Percentiles rank a stretch among this genome's conserved stretches.
phyloP scores from a whole-genome alignment of 805 yeast species.

The Clavispora asparagi region DNA sequence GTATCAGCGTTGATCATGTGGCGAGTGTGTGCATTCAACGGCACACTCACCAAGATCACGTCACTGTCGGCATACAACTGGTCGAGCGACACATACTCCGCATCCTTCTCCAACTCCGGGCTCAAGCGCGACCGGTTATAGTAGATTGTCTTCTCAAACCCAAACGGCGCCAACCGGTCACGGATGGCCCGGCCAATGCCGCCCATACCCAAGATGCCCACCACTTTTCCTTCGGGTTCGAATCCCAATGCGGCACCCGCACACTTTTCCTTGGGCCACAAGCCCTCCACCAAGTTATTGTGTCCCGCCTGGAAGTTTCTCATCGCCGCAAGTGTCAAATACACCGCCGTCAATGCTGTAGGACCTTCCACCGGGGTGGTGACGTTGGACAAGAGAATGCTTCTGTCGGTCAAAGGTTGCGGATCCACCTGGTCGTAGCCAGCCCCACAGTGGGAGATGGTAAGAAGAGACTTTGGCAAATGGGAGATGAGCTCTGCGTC shows the following conservation, averaged over 20 bases:
- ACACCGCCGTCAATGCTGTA: constrained; percentile 70
- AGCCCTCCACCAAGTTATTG: constrained; percentile 45
- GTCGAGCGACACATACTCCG: constrained; percentile 68
- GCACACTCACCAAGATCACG: constrained; percentile 69
- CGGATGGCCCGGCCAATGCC: constrained; percentile 84
- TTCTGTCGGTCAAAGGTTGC: constrained; percentile 42
- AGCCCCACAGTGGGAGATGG: constrained; percentile 64
- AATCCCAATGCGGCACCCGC: constrained; percentile 60
- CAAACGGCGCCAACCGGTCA: constrained; percentile 69
- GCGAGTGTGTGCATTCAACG: constrained; percentile 65
- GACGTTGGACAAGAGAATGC: constrained; percentile 62
- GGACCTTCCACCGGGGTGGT: constrained; percentile 65
- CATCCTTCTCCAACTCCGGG: constrained; percentile 60
- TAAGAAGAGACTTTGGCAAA: constrained; percentile 50
- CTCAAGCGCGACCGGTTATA: constrained; percentile 61
- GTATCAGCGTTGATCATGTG: constrained; percentile 62
- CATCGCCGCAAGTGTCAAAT: constrained; percentile 54
- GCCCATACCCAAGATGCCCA: constrained; percentile 85
- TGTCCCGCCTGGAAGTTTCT: constrained; percentile 65
- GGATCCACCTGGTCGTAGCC: constrained; percentile 73
- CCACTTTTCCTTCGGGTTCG: constrained; percentile 69
- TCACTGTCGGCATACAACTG: constrained; percentile 62
- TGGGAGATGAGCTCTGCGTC: constrained; percentile 55
- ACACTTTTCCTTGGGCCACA: constrained; percentile 48
- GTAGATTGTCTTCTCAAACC: constrained; percentile 65